A percentile compares a stretch with the other conserved stretches of the same genome.
These are phyloP conservation scores for Symbiodinium pilosum DNA, from an alignment of 73 alveolate genomes.

Conservation along the genomic window DNA sequence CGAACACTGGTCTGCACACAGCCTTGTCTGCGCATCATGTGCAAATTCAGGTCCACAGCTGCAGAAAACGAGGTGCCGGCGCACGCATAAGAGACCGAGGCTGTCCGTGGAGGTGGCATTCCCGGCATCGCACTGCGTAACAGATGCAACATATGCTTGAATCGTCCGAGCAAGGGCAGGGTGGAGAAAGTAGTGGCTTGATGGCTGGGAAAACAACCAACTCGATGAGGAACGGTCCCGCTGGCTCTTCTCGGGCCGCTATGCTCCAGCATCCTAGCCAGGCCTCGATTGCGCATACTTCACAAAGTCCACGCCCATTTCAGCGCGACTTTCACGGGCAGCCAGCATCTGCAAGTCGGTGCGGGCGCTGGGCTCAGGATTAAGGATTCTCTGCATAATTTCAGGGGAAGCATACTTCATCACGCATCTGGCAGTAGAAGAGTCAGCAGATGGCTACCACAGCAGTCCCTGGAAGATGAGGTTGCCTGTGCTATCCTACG, in stretches of 20 bases:
- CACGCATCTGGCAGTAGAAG: too few relatives aligned
- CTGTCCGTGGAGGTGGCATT: conserved; percentile 79
- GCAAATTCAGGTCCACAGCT: not conserved
- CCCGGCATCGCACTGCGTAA: conserved; percentile 79
- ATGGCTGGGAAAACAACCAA: too few relatives aligned
- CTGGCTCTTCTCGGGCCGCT: too few relatives aligned
- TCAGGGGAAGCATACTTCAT: not conserved
- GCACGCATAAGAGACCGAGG: conserved; percentile 74
- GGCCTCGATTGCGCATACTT: conserved; percentile 90
- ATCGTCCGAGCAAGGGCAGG: too few relatives aligned
- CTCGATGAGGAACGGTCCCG: too few relatives aligned
- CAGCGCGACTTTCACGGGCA: not conserved
- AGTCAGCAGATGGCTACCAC: too few relatives aligned
- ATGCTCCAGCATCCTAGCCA: too few relatives aligned
- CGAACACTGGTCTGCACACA: not conserved
- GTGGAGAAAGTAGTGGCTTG: too few relatives aligned
- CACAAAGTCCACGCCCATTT: conserved; percentile 70
- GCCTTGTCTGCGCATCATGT: not conserved
- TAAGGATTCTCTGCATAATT: not conserved
- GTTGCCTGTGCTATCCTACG: not conserved
- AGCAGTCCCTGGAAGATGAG: too few relatives aligned
- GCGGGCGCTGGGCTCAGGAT: not conserved
- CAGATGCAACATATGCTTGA: too few relatives aligned
- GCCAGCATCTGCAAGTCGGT: not conserved
- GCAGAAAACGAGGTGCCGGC: not conserved